Evolutionary conservation across 371 early-diverging fungal species (phyloP), one percentile per base, ranked within the genome.

Genomic region (Syncephalis plumigaleata): DNA sequence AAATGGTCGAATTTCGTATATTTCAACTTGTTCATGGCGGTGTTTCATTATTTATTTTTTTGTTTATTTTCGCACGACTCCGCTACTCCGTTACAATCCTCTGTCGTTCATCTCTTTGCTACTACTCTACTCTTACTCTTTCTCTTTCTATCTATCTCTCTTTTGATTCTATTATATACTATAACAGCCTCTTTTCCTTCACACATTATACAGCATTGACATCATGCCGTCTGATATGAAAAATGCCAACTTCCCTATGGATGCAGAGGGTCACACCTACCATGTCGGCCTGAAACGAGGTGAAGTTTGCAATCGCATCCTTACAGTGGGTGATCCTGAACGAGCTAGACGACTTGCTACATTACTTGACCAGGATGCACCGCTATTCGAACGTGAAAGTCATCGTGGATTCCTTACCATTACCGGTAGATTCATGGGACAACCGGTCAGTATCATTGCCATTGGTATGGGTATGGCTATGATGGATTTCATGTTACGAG

Each of bases 401-500:
- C 81, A 81, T 49, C 74, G 93, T 44, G 90, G 88, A 1, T 91
- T 91, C 55, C 54, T 79, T n/a, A 92, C 92, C 1, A 80, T 90
- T 57, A 95, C 96, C 11, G 93, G 93, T 22, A 56, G 75, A 9
- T 93, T 80, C 67, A 68, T 75, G 48, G 75, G 78, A 17, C 69
- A 77, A 0, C 87, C 87, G 9, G 74, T 95, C 2, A 68, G 77
- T 26, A 83, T 95, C 40, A 74, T 91, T 48, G 89, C 92, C 31
- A 95, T 92, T 46, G 85, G 84, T 22, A 81, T 78, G 82, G 94
- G 95, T 31, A 61, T 73, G 9, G 58, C 83, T 2, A 91, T 89
- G 87, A 86, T 89, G 83, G 95, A 94, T 60, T 87, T 94, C 53
- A 81, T 93, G 52, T 77, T 95, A 13, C 74, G 96, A 21, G 96